Evolutionary conservation across 768 basidiomycete genomes (phyloP).

Genomic region (Kwoniella sp.): DNA sequence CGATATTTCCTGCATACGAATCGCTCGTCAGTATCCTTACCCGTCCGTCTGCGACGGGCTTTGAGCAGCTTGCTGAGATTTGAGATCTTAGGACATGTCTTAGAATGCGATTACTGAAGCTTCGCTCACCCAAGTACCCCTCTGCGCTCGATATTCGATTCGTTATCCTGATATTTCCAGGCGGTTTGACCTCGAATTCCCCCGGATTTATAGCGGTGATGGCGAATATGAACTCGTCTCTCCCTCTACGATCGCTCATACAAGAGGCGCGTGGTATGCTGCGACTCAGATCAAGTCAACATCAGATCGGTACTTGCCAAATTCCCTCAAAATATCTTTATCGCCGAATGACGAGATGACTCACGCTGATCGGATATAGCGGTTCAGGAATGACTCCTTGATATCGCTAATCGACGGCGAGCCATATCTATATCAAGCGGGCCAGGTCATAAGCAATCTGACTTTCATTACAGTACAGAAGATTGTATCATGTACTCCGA

Average conservation of each 20-base stretch:
- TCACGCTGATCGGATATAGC: slow-evolving; percentile 39
- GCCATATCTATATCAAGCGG: slow-evolving; percentile 34
- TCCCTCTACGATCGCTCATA: slow-evolving; percentile 7
- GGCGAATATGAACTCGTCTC: slow-evolving; percentile 46
- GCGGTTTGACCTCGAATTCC: slow-evolving; percentile 20
- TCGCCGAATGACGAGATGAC: no score
- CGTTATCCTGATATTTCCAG: slow-evolving; percentile 22
- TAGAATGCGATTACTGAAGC: neutral
- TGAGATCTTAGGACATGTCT: neutral
- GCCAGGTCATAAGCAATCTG: neutral
- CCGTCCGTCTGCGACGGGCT: neutral
- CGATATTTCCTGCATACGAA: slow-evolving; percentile 42
- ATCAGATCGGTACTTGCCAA: no score
- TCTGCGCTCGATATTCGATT: slow-evolving; percentile 40
- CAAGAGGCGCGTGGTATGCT: slow-evolving; percentile 30
- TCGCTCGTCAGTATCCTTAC: neutral
- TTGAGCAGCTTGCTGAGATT: neutral
- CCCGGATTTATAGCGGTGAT: slow-evolving; percentile 42
- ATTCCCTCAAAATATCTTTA: no score
- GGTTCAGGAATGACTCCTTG: slow-evolving; percentile 33
- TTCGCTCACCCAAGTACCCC: slow-evolving; percentile 44
- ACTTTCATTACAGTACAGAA: no score
- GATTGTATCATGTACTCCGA: no score
- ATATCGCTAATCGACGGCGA: slow-evolving; percentile 26
- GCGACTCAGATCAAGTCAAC: neutral